Conservation (phyloP, 345 rosid genomes). For the Orychophragmus violaceus region DNA sequence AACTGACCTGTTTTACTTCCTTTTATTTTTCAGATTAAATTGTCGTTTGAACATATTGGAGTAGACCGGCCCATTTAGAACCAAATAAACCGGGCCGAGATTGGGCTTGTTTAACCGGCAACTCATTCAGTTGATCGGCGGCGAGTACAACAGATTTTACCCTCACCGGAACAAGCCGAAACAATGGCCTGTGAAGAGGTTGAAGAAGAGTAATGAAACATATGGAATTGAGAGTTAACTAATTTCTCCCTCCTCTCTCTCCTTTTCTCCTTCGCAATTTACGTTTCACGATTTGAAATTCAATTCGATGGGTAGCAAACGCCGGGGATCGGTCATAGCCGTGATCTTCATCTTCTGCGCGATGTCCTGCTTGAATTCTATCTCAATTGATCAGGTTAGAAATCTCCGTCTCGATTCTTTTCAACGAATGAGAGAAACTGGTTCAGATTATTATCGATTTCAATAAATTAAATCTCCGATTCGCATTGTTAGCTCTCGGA, state of each 20-base stretch:
- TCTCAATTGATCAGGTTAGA: constrained; percentile 3
- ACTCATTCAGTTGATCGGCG: constrained; percentile 5
- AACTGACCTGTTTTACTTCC: no score
- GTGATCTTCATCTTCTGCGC: constrained; percentile 7
- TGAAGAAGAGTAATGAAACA: background rate
- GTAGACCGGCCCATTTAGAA: background rate
- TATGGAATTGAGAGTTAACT: background rate
- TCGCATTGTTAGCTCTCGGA: no score
- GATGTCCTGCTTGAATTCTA: background rate
- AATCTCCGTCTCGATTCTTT: no score
- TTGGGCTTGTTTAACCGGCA: background rate
- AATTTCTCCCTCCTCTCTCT: no score
- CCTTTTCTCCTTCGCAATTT: background rate
- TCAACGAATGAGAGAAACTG: background rate
- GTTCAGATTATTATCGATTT: background rate
- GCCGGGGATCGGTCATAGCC: background rate
- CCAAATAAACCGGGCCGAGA: background rate
- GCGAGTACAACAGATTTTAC: constrained; percentile 6
- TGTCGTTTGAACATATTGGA: background rate
- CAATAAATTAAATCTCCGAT: background rate
- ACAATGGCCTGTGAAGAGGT: background rate
- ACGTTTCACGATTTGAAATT: background rate
- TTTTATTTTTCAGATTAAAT: no score
- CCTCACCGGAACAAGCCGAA: constrained; percentile 23
- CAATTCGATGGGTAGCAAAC: constrained; percentile 18